A percentile compares a stretch with the other conserved stretches of the same genome.
These are phyloP conservation scores for Microbotryum violaceum DNA, from an alignment of 1,284 basidiomycete species.

Conservation along the genomic window DNA sequence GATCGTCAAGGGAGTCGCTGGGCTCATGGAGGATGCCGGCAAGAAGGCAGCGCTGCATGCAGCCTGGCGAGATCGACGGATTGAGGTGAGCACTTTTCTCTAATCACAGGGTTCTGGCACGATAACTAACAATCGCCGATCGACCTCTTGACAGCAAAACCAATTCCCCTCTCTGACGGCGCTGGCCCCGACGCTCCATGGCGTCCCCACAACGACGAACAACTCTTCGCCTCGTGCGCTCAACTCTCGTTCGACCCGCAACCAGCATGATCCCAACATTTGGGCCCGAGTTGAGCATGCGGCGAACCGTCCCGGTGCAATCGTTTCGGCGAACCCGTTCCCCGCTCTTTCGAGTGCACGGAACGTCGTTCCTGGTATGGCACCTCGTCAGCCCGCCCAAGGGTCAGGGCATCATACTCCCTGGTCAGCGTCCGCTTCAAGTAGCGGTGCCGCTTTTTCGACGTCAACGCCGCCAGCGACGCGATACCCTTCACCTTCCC, in stretches of 20 bases:
- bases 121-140: slow-evolving; percentile 9
- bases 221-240: slow-evolving; percentile 15
- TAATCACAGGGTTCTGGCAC: slow-evolving; percentile 6
- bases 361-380: slow-evolving; percentile 24
- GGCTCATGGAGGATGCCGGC: slow-evolving; percentile 73
- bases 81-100: slow-evolving; percentile 54
- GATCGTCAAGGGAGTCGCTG: slow-evolving; percentile 68
- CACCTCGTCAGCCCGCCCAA: slow-evolving; percentile 10
- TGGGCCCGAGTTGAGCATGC: slow-evolving; percentile 35
- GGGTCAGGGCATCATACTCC: slow-evolving; percentile 9
- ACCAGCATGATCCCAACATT: slow-evolving; percentile 11
- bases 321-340: slow-evolving; percentile 28
- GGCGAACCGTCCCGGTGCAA: slow-evolving; percentile 20
- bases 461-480: slow-evolving; percentile 1
- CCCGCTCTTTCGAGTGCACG: slow-evolving; percentile 25
- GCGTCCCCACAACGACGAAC: slow-evolving; percentile 12
- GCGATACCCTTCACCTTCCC: slow-evolving; percentile 6
- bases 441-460: slow-evolving; percentile 1
- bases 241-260: slow-evolving; percentile 14
- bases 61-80: slow-evolving; percentile 74
- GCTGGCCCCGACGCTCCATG: slow-evolving; percentile 19
- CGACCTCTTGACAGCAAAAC: slow-evolving; percentile 11
- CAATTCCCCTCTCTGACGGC: slow-evolving; percentile 23
- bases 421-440: slow-evolving; percentile 12
- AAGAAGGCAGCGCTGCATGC: slow-evolving; percentile 66